Evolutionary conservation across 352 stramenopile genomes (phyloP).

Genomic region (Globisporangium yorkense): DNA sequence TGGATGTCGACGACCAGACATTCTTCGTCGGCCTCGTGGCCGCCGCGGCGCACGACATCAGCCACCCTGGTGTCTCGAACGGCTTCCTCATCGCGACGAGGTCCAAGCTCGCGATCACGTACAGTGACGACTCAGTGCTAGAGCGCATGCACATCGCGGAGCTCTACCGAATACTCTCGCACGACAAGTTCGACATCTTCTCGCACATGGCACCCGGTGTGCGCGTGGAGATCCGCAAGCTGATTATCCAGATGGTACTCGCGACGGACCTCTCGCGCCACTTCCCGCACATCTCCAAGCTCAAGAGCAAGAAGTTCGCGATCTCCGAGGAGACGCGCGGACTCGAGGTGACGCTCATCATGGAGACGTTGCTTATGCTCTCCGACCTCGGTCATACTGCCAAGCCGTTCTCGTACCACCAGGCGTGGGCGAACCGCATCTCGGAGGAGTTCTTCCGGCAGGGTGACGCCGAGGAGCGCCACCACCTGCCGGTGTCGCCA

Average conservation of each 20-base stretch:
- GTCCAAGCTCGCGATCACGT: conserved; percentile 87
- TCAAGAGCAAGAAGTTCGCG: conserved; percentile 66
- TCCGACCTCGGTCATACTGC: conserved; percentile 56
- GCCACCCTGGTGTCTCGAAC: conserved; percentile 90
- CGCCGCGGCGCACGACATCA: conserved; percentile 89
- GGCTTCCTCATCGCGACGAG: conserved; percentile 86
- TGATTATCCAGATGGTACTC: conserved; percentile 75
- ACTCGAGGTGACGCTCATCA: conserved; percentile 53
- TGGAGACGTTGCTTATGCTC: conserved; percentile 74
- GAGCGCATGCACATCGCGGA: conserved; percentile 71
- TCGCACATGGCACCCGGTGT: conserved; percentile 27
- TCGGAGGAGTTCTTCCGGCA: conserved; percentile 67
- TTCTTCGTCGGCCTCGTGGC: conserved; percentile 74
- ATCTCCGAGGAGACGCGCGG: conserved; percentile 38
- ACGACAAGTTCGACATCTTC: conserved; percentile 65
- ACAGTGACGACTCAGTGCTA: conserved; percentile 90
- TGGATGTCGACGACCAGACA: conserved; percentile 46
- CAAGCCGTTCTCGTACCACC: conserved; percentile 59
- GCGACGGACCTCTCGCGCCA: conserved; percentile 72
- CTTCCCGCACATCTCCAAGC: conserved; percentile 60
- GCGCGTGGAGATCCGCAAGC: conserved; percentile 43
- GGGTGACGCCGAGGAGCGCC: conserved; percentile 51
- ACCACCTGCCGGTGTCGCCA: conserved; percentile 46
- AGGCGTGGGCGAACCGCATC: conserved; percentile 55
- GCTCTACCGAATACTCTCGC: conserved; percentile 54